Percentiles rank a stretch among this genome's conserved stretches.
phyloP scores from a whole-genome alignment of 441 rosid species.

The Adansonia rubrostipa region DNA sequence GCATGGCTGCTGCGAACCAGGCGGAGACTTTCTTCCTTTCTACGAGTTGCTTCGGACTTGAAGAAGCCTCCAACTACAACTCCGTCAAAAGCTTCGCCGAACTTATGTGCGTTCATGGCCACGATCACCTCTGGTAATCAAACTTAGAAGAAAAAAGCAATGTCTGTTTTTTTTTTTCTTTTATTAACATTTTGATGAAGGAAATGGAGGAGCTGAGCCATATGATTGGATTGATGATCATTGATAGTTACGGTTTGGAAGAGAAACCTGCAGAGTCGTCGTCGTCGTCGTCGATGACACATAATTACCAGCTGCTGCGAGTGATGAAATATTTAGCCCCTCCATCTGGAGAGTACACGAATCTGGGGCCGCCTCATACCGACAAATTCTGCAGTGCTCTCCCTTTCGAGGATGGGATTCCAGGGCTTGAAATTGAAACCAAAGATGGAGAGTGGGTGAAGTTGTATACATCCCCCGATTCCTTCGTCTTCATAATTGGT shows the following conservation, averaged over 20 bases:
- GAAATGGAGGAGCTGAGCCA: slow-evolving; percentile 21
- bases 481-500: slow-evolving; percentile 27
- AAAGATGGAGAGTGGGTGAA: slow-evolving; percentile 28
- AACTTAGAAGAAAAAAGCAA: too few relatives aligned
- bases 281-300: not conserved
- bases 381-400: slow-evolving; percentile 19
- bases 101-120: slow-evolving; percentile 16
- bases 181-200: slow-evolving; percentile 10
- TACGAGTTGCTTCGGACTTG: slow-evolving; percentile 29
- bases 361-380: slow-evolving; percentile 4
- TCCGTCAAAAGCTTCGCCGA: slow-evolving; percentile 6
- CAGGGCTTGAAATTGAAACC: slow-evolving; percentile 27
- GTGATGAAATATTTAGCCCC: slow-evolving; percentile 31
- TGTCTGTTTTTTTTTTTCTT: too few relatives aligned
- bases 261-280: not conserved
- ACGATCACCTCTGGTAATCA: not conserved
- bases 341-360: not conserved
- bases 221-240: slow-evolving; percentile 15
- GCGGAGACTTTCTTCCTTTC: slow-evolving; percentile 3
- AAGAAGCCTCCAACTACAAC: slow-evolving; percentile 17
- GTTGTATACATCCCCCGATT: not conserved
- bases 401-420: slow-evolving; percentile 22
- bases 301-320: slow-evolving; percentile 17
- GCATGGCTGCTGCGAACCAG: slow-evolving; percentile 12
- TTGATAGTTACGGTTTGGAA: slow-evolving; percentile 28